Conservation (phyloP, 1,284 basidiomycete species). For the Tetrapyrgos nigripes region DNA sequence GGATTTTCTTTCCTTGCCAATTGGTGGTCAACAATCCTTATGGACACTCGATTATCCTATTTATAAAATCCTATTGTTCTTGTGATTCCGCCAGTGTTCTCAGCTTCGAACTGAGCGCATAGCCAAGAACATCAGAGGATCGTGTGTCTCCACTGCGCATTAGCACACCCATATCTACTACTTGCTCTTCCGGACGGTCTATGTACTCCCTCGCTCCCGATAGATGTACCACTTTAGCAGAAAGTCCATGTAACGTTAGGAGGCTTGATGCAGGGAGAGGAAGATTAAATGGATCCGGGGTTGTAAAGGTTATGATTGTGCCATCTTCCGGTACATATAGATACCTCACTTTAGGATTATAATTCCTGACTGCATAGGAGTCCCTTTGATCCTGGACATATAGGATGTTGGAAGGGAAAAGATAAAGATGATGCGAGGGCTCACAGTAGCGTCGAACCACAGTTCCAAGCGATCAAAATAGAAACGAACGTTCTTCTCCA, state of each 20-base stretch:
- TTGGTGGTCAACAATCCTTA: too few relatives aligned
- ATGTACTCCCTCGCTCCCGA: conserved; percentile 40
- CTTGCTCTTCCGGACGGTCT: conserved; percentile 21
- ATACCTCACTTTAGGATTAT: background rate
- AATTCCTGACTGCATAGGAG: background rate
- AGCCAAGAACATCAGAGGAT: conserved; percentile 1
- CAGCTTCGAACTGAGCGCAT: too few relatives aligned
- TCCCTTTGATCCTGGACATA: background rate
- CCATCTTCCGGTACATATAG: background rate
- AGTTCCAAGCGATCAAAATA: conserved; percentile 30
- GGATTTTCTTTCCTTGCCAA: too few relatives aligned
- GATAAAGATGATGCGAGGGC: conserved; percentile 8
- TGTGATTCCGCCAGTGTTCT: too few relatives aligned
- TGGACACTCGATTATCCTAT: too few relatives aligned
- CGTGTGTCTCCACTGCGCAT: background rate
- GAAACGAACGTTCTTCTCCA: conserved; percentile 23
- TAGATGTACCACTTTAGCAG: conserved; percentile 34
- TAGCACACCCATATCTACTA: conserved; percentile 1
- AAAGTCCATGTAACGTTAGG: conserved; percentile 29
- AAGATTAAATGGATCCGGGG: conserved; percentile 2
- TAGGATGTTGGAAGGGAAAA: background rate
- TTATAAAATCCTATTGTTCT: too few relatives aligned
- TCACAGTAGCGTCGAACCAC: conserved; percentile 36
- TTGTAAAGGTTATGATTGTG: conserved; percentile 8
- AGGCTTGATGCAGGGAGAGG: conserved; percentile 21